Evolutionary conservation across 2,329 filamentous ascomycete species (phyloP), one percentile per base, ranked within the genome.

Genomic region (Exophiala mesophila): DNA sequence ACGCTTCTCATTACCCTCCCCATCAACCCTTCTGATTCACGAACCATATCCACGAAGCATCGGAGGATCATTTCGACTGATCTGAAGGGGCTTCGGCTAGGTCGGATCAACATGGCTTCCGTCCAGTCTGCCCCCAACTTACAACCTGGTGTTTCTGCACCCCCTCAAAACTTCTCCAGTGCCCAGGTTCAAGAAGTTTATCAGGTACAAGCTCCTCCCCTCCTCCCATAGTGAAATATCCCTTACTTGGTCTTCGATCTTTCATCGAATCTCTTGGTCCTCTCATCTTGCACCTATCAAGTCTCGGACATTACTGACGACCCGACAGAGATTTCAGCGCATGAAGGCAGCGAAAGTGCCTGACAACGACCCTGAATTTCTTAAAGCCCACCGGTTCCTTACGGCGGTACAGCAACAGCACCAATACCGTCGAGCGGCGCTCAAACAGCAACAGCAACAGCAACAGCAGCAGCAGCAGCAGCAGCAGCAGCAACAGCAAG

Each of bases 81-180:
- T n/a, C n/a, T n/a, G n/a, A n/a, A n/a, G n/a, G n/a, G n/a, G n/a
- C n/a, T n/a, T n/a, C n/a, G n/a, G n/a, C n/a, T n/a, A n/a, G n/a
- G n/a, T n/a, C n/a, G n/a, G n/a, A n/a, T n/a, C n/a, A n/a, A n/a
- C 59, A 94, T 94, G 87, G 82, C 87, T 64, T 89, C 85, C 51
- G 80, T 88, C 59, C 86, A 92, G 69, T 69, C 79, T 58, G 74
- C 80, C 53, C 78, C 82, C 52, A 77, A 78, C 57, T 77, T 84
- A 65, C 78, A 83, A 64, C 76, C 82, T 62, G 76, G 77, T 52
- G 78, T 77, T 56, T 73, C 69, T 34, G 72, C 73, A 48, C 71
- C 88, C 62, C 75, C 81, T 41, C 69, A 74, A 24, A 81, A 81
- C 62, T 72, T 88, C 58, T 89, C 79, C 44, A 83, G 83, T 58